A percentile compares a stretch with the other conserved stretches of the same genome.
Evolutionary conservation across 108 stramenopile genomes (phyloP).

Genomic region (Nannochloropsis salina): DNA sequence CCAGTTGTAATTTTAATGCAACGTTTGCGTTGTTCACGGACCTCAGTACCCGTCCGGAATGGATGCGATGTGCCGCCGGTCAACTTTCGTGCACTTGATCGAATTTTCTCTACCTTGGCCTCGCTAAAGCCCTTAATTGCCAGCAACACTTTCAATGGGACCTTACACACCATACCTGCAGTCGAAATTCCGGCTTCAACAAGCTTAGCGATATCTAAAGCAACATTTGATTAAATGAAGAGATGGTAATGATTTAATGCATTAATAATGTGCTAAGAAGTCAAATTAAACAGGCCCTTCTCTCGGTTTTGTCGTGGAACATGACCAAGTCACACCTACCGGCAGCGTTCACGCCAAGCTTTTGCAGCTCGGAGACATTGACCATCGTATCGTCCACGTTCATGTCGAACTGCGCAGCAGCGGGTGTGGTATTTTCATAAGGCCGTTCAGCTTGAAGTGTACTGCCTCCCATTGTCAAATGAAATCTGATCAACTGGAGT

Average conservation of each 20-base stretch:
- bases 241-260: neutral
- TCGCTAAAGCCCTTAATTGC: slow-evolving; percentile 57
- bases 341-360: neutral
- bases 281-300: too few relatives aligned
- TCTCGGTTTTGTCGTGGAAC: too few relatives aligned
- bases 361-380: neutral
- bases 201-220: neutral
- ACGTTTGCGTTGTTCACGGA: slow-evolving; percentile 34
- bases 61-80: slow-evolving; percentile 30
- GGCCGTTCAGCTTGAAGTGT: neutral
- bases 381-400: neutral
- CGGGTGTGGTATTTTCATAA: neutral
- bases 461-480: too few relatives aligned
- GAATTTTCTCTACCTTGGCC: slow-evolving; percentile 56
- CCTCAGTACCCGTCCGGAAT: slow-evolving; percentile 36
- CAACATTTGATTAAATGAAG: neutral
- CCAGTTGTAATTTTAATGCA: slow-evolving; percentile 38
- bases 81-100: slow-evolving; percentile 47
- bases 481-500: too few relatives aligned
- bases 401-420: neutral
- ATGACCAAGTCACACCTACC: neutral
- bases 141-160: slow-evolving; percentile 31
- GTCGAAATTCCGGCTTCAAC: neutral
- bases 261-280: too few relatives aligned
- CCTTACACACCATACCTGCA: neutral